Base-by-base conservation (phyloP, 352 stramenopile genomes). In the Lagenidium giganteum region DNA sequence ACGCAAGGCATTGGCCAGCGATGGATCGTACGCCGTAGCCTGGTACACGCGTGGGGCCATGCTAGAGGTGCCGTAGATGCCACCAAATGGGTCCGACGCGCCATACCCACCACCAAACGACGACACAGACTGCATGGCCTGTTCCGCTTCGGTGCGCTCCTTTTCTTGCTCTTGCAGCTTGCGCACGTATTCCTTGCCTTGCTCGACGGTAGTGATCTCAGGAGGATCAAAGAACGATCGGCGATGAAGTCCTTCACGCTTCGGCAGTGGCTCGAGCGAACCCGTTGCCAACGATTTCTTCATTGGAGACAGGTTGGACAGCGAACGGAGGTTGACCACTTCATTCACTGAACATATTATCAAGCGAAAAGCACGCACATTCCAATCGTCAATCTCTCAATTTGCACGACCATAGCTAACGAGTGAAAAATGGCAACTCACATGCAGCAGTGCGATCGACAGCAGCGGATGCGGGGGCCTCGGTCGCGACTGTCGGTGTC, bases 41-140 rank as follows among this genome's bases (percentile, higher is more conserved):
- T 92, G 79, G 58, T 92, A 92, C 40, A 92, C 76, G 13, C 76
- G 76, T 23, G 76, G 79, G 20, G 81, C 64, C 55, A 89, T 66
- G 30, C 68, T 78, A 24, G 70, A 66, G 17, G 67, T 74, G 14
- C 79, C 79, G 42, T 84, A 91, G 35, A 91, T 83, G 8, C 76
- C 69, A 52, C 70, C 74, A 49, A 72, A 84, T 13, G 54, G 62
- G 30, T 87, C 79, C 21, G 44, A 77, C n/a, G 45, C 37, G 40
- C 37, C 43, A 1, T 18, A 18, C 27, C 47, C 42, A 2, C 30
- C 50, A 1, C 32, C 48, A 1, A 43, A 40, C 3, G 68, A 67
- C 6, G 56, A 51, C 3, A 57, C 57, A 4, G 63, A 61, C 35
- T 80, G 63, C 57, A 81, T 67, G 8, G 68, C 68, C 23, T 81